Percentiles rank a stretch among this genome's conserved stretches.
These are phyloP conservation scores for Kluyveromyces starmeri DNA, from an alignment of 805 yeast genomes.

Conservation along the genomic window DNA sequence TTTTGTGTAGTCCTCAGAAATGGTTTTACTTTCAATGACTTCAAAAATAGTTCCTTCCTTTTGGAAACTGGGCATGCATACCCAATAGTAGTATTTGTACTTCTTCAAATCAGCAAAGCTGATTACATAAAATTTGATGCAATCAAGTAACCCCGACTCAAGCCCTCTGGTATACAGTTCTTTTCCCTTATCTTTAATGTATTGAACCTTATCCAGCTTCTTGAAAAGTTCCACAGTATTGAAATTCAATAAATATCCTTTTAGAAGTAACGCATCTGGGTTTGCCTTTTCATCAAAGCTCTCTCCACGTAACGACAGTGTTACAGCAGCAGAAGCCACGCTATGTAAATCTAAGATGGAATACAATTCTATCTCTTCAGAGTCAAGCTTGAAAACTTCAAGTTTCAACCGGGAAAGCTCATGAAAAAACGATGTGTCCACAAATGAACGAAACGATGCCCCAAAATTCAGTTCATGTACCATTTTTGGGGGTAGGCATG, in stretches of 20 bases:
- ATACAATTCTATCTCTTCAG: constrained; percentile 20
- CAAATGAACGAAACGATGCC: constrained; percentile 55
- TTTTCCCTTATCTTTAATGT: constrained; percentile 38
- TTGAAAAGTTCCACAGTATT: constrained; percentile 87
- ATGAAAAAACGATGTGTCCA: constrained; percentile 82
- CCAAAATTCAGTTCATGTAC: constrained; percentile 20
- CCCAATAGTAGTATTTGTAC: constrained; percentile 85
- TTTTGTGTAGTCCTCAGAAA: not conserved
- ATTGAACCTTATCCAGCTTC: constrained; percentile 48
- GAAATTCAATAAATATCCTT: constrained; percentile 46
- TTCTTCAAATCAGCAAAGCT: constrained; percentile 85
- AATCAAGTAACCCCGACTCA: constrained; percentile 17
- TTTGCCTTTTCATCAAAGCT: constrained; percentile 25
- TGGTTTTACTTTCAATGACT: not conserved
- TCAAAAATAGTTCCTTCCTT: not conserved
- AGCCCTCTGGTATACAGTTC: constrained; percentile 24
- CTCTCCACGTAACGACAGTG: constrained; percentile 20
- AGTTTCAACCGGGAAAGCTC: constrained; percentile 64
- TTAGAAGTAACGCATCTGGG: constrained; percentile 8
- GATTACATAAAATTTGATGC: constrained; percentile 38
- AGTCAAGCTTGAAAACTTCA: constrained; percentile 53
- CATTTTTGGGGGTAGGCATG: not conserved
- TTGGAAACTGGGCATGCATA: constrained; percentile 61
- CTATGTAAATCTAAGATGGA: constrained; percentile 20
- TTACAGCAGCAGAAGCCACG: constrained; percentile 12